Evolutionary conservation across 371 early-diverging fungal genomes (phyloP).

Genomic region (Mortierella sp.): DNA sequence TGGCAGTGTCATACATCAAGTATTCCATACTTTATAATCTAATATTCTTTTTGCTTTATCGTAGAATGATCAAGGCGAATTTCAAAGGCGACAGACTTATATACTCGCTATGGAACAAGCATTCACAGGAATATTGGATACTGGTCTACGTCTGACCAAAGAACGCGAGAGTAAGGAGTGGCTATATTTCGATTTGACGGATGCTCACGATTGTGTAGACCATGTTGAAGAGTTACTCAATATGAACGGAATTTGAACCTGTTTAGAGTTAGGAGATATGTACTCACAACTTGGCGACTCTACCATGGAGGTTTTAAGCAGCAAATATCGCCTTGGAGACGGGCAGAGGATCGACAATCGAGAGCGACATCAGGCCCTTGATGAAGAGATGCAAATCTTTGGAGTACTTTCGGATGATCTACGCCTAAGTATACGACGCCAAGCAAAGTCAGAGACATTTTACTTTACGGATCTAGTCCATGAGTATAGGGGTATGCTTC

Average conservation of each 20-base stretch:
- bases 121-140: constrained; percentile 64
- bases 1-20: not conserved
- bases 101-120: constrained; percentile 67
- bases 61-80: constrained; percentile 71
- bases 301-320: constrained; percentile 70
- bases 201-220: no score
- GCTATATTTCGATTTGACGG: no score
- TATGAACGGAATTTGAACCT: not conserved
- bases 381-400: constrained; percentile 70
- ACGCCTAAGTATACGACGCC: constrained; percentile 65
- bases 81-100: constrained; percentile 70
- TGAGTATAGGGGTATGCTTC: constrained; percentile 68
- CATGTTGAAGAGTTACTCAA: not conserved
- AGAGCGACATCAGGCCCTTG: constrained; percentile 64
- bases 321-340: constrained; percentile 70
- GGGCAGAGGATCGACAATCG: constrained; percentile 61
- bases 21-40: not conserved
- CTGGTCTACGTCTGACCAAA: constrained; percentile 61
- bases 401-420: constrained; percentile 71
- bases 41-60: not conserved
- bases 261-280: constrained; percentile 60
- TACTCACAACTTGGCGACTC: constrained; percentile 68
- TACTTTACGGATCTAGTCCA: constrained; percentile 70
- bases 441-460: constrained; percentile 67
- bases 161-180: constrained; percentile 60